Evolutionary conservation across 495 filamentous ascomycete genomes (phyloP).

Genomic region (Penicillium odoratum): DNA sequence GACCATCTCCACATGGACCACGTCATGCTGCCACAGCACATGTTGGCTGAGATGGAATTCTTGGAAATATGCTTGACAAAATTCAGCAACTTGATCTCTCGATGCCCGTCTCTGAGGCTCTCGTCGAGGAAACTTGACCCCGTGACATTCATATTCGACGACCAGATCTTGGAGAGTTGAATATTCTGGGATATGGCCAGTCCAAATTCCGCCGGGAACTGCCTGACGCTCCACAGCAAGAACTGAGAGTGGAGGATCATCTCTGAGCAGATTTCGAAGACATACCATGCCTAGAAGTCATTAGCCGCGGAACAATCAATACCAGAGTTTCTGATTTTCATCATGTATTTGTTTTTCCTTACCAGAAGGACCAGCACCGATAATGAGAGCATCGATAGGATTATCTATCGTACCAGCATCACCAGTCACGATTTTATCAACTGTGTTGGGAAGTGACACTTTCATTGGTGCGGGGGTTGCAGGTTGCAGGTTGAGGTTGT

Average conservation of each 20-base stretch:
- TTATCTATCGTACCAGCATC: slow-evolving; percentile 1
- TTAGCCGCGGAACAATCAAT: not conserved
- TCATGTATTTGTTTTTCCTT: not conserved
- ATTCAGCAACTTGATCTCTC: slow-evolving; percentile 11
- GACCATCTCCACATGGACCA: slow-evolving; percentile 8
- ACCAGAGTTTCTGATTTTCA: not conserved
- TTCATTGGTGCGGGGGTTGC: not conserved
- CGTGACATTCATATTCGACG: slow-evolving; percentile 9
- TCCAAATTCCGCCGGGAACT: slow-evolving; percentile 10
- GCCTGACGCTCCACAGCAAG: slow-evolving; percentile 6
- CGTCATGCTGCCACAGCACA: slow-evolving; percentile 8
- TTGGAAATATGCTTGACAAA: slow-evolving; percentile 10
- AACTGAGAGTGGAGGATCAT: slow-evolving; percentile 7
- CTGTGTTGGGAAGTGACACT: not conserved
- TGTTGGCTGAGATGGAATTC: slow-evolving; percentile 8
- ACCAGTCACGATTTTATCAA: not conserved
- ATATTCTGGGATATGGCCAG: slow-evolving; percentile 9
- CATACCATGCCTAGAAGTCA: slow-evolving; percentile 5
- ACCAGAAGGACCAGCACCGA: slow-evolving; percentile 10
- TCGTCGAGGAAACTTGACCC: slow-evolving; percentile 9
- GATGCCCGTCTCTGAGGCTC: slow-evolving; percentile 6
- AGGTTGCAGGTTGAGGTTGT: not conserved
- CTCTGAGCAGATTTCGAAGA: slow-evolving; percentile 9
- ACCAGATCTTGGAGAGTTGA: slow-evolving; percentile 10
- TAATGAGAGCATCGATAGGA: slow-evolving; percentile 12